A percentile compares a stretch with the other conserved stretches of the same genome.
Evolutionary conservation across 2,329 filamentous ascomycete genomes (phyloP).

Genomic region (Arthrobotrys megalospora): DNA sequence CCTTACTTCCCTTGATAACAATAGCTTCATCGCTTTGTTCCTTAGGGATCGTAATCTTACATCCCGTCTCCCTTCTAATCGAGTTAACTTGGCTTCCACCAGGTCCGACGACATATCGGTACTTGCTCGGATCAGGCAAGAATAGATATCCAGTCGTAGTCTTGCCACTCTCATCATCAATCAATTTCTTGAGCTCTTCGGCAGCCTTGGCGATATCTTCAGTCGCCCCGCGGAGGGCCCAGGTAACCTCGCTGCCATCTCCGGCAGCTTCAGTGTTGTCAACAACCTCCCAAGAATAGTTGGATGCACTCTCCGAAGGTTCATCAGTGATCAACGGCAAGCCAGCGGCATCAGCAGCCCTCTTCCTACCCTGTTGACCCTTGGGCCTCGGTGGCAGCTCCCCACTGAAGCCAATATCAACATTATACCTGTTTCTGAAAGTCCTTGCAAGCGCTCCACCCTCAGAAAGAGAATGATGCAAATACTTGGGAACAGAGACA

Average conservation of each 20-base stretch:
- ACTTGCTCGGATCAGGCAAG: slow-evolving; percentile 88
- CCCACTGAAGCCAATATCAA: slow-evolving; percentile 92
- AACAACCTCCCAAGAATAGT: slow-evolving; percentile 87
- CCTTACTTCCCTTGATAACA: slow-evolving; percentile 84
- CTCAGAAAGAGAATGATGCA: slow-evolving; percentile 88
- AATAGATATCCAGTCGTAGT: slow-evolving; percentile 87
- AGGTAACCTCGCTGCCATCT: slow-evolving; percentile 78
- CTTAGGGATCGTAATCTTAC: slow-evolving; percentile 92
- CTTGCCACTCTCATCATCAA: slow-evolving; percentile 79
- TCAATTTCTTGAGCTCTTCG: slow-evolving; percentile 79
- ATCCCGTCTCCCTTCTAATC: slow-evolving; percentile 92
- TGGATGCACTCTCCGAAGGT: slow-evolving; percentile 72
- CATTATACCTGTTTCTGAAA: slow-evolving; percentile 85
- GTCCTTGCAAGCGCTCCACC: slow-evolving; percentile 94
- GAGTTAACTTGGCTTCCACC: slow-evolving; percentile 92
- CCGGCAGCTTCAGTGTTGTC: slow-evolving; percentile 72
- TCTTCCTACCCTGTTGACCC: slow-evolving; percentile 69
- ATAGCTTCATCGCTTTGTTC: slow-evolving; percentile 87
- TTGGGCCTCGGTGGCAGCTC: slow-evolving; percentile 78
- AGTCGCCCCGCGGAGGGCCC: slow-evolving; percentile 84
- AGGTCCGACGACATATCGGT: slow-evolving; percentile 90
- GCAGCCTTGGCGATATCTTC: slow-evolving; percentile 88
- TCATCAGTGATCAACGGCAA: slow-evolving; percentile 94
- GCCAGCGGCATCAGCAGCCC: slow-evolving; percentile 72
- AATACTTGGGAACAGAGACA: slow-evolving; percentile 82